A percentile compares a stretch with the other conserved stretches of the same genome.
phyloP scores from a whole-genome alignment of 768 basidiomycete species.

The Porpolomopsis calyptriformis region DNA sequence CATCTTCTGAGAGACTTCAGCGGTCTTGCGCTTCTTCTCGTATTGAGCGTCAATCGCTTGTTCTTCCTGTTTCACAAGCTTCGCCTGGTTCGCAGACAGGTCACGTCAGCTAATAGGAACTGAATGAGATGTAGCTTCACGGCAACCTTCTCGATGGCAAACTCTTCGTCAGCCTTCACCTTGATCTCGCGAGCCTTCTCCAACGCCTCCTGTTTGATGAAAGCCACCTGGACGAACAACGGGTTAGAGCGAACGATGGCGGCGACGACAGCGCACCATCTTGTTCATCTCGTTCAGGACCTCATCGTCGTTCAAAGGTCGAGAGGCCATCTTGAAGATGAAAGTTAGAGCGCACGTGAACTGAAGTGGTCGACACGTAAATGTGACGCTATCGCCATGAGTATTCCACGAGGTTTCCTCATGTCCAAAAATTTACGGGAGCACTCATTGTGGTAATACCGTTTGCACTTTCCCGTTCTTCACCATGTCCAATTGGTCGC shows the following conservation, averaged over 20 bases:
- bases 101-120: background rate
- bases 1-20: conserved; percentile 95
- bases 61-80: conserved; percentile 93
- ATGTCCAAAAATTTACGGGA: background rate
- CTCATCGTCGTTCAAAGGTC: conserved; percentile 88
- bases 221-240: conserved; percentile 58
- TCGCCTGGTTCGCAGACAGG: conserved; percentile 48
- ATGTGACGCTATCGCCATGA: no score
- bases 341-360: background rate
- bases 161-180: conserved; percentile 98
- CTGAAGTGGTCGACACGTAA: no score
- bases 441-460: no score
- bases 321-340: conserved; percentile 45
- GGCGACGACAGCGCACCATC: conserved; percentile 57
- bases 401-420: background rate
- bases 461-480: background rate
- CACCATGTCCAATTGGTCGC: conserved; percentile 25
- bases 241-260: background rate
- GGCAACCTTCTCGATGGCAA: conserved; percentile 90
- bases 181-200: conserved; percentile 97
- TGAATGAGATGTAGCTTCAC: background rate
- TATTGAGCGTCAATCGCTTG: conserved; percentile 88
- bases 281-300: conserved; percentile 97
- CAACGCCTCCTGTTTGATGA: conserved; percentile 96
- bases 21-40: conserved; percentile 93